Evolutionary conservation across 306 rosid species (phyloP), one percentile per base, ranked within the genome.

Genomic region (Prunus dulcis): DNA sequence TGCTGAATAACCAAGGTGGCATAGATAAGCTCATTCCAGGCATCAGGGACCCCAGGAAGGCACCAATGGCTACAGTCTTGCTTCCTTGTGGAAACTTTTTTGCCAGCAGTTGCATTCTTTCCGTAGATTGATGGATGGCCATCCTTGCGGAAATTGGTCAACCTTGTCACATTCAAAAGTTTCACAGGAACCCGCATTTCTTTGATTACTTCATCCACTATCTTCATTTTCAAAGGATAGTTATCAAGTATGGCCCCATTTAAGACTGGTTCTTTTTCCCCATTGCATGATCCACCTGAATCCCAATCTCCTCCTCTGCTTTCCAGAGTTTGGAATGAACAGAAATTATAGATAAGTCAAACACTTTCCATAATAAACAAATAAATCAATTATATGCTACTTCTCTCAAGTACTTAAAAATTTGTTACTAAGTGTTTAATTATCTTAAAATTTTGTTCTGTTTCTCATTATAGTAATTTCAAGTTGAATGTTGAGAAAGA

Each of bases 61-160:
- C 96, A 96, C 97, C 96, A 93, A 78, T 91, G 99, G 86, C 99
- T 96, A 84, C 98, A 96, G 66, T 96, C 99, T 63, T 91, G 89
- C 76, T 79, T 78, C 82, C 86, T 88, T 19, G 65, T 80, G 50
- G 97, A 86, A 30, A 89, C 89, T 80, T 82, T 92, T 75, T 82
- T 83, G 5, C 79, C 84, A 9, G 71, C 82, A 10, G 64, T 51
- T 3, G 50, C 22, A 52, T 25, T 77, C 84, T 83, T 91, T 56
- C 97, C 86, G 19, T 76, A 91, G 45, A 90, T 73, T 45, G 99
- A 95, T 30, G 97, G 99, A 79, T 95, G 97, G 64, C 93, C 99
- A 66, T 95, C 98, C 81, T 88, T 93, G 71, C 99, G 96, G 68
- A 93, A 96, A 81, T 96, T 96, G 62, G 99, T 93, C 86, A 90